Base-by-base conservation (phyloP, 495 filamentous ascomycete species). In the Daldinia decipiens region DNA sequence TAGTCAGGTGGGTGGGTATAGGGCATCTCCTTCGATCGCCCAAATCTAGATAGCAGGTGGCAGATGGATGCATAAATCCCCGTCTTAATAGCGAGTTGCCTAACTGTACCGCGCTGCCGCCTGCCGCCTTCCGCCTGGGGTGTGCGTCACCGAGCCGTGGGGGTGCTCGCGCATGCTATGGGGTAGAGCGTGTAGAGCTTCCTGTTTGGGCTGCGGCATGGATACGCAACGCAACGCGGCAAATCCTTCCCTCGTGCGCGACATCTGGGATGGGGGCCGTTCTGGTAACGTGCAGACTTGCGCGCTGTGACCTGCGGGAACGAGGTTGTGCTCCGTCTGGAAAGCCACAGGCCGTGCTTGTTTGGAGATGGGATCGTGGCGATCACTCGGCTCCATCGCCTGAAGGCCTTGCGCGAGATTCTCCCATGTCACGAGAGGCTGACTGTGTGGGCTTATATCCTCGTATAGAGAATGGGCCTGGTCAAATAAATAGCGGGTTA, bases 171-270 rank as follows among this genome's bases (percentile, higher is more conserved):
- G 43, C 17, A n/a, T n/a, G 26, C 50, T 26, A 31, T 53, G 50
- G 17, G 26, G 31, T 53, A 17, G 26, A 15, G 13, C 11, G 3
- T 9, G 19, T 3, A n/a, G 26, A 31, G 32, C 45, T 71, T 32
- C 62, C 62, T 62, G 43, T 61, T 47, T 39, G 12, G 50, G 50
- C 26, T 36, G 13, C 34, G 12, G 34, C 12, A 53, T 31, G 50
- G 50, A 47, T 24, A 29, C 29, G 26, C 26, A 24, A n/a, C 3
- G 47, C 47, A 26, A 7, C 50, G 27, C 50, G 50, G 50, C 50
- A 53, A 17, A 53, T 53, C 50, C 50, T 53, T 53, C 26, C 26
- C 50, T n/a, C 5, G 31, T 31, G 50, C 50, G 50, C 50, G 24
- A 17, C 9, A 53, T 29, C 50, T 7, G 21, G 0, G 9, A 7